phyloP scores from a whole-genome alignment of 306 rosid genomes.

The Quercus alba region DNA sequence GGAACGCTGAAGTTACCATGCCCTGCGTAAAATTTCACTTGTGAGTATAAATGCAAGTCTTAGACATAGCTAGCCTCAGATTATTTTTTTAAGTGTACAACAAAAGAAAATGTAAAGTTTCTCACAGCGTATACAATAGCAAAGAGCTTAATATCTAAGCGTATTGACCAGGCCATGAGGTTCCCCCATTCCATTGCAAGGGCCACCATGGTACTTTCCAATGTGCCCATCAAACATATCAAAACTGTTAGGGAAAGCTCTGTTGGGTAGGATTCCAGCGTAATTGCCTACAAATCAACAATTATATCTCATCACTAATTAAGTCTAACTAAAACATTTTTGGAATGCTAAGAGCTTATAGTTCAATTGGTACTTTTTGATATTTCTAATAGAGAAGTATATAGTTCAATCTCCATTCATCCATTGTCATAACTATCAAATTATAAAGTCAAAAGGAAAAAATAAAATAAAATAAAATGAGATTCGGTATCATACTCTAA shows the following conservation, averaged over 20 bases:
- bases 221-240: slow-evolving; percentile 44
- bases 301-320: too few relatives aligned
- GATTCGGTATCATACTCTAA: too few relatives aligned
- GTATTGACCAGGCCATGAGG: slow-evolving; percentile 45
- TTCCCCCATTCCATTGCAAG: slow-evolving; percentile 40
- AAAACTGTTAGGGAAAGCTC: slow-evolving; percentile 47
- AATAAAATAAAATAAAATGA: too few relatives aligned
- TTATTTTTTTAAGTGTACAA: neutral
- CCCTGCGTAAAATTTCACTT: slow-evolving; percentile 36
- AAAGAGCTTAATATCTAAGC: slow-evolving; percentile 31
- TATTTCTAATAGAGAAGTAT: too few relatives aligned
- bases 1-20: slow-evolving; percentile 34
- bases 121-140: slow-evolving; percentile 46
- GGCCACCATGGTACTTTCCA: slow-evolving; percentile 33
- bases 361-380: too few relatives aligned
- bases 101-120: neutral
- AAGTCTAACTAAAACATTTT: too few relatives aligned
- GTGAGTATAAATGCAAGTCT: neutral
- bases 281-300: slow-evolving; percentile 34
- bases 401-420: too few relatives aligned
- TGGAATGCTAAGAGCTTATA: neutral
- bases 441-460: too few relatives aligned
- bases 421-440: too few relatives aligned
- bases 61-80: neutral
- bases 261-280: slow-evolving; percentile 42